These are phyloP conservation scores for Neurospora tetrasperma DNA, from an alignment of 495 filamentous ascomycete genomes.

Conservation along the genomic window DNA sequence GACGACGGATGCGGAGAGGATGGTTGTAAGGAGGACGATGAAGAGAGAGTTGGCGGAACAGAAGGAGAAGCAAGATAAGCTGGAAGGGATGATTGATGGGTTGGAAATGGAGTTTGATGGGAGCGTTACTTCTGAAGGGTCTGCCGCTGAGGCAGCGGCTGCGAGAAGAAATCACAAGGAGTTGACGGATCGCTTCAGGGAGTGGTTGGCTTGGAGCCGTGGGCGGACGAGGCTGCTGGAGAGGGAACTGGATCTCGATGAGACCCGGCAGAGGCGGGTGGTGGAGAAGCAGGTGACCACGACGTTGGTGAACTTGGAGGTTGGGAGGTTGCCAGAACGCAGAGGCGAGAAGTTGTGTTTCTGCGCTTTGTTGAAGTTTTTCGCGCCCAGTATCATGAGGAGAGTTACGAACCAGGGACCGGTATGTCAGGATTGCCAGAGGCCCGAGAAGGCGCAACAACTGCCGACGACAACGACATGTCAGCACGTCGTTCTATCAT, in stretches of 20 bases:
- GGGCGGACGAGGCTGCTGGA: neutral
- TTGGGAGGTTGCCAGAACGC: neutral
- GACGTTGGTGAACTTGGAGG: neutral
- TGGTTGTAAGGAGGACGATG: neutral
- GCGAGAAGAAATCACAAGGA: neutral
- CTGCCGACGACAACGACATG: neutral
- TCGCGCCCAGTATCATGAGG: neutral
- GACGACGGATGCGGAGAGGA: neutral
- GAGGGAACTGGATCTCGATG: neutral
- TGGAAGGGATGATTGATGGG: neutral
- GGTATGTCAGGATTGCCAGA: neutral
- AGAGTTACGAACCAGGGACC: neutral
- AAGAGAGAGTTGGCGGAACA: neutral
- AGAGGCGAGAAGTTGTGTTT: neutral
- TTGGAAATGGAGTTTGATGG: neutral
- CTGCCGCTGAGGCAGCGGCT: neutral
- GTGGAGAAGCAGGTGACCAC: neutral
- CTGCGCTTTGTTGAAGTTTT: neutral
- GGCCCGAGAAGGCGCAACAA: neutral
- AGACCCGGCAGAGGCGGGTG: neutral
- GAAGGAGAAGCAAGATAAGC: neutral
- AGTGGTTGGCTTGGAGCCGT: neutral
- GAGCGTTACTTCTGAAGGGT: neutral
- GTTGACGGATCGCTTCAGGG: neutral
- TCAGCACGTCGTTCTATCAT: neutral